Percentiles rank a stretch among this genome's conserved stretches.
Conservation (phyloP, 2,329 filamentous ascomycete genomes). For the Sclerotinia trifoliorum region DNA sequence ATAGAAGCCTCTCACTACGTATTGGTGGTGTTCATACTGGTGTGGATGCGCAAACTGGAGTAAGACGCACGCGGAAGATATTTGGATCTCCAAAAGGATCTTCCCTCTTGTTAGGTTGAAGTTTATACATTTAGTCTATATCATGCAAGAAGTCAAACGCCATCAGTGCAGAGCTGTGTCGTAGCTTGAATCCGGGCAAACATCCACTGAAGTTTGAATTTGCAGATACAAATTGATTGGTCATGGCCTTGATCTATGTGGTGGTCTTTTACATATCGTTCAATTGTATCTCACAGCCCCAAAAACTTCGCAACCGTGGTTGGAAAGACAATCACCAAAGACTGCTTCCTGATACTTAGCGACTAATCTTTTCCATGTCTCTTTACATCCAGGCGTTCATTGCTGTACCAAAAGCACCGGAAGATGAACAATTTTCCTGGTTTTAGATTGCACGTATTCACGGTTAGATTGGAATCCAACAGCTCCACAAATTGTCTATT, state of each 20-base stretch:
- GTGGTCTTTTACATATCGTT: not conserved
- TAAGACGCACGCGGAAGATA: conserved; percentile 23
- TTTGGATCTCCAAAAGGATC: conserved; percentile 25
- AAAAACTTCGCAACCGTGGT: not conserved
- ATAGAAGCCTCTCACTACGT: conserved; percentile 8
- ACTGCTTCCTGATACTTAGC: not conserved
- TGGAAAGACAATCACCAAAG: not conserved
- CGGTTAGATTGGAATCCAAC: not conserved
- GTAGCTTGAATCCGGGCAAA: not conserved
- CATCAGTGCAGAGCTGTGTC: not conserved
- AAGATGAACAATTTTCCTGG: conserved; percentile 26
- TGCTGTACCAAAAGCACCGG: conserved; percentile 23
- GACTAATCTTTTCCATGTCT: conserved; percentile 21
- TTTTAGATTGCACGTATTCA: conserved; percentile 31
- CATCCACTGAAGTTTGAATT: not conserved
- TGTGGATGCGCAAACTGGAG: conserved; percentile 21
- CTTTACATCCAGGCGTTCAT: conserved; percentile 30
- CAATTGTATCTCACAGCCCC: not conserved
- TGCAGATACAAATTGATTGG: not conserved
- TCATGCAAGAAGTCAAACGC: not conserved
- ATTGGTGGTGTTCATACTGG: conserved; percentile 25
- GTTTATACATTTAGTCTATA: not conserved
- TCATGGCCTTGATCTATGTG: not conserved
- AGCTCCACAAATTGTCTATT: conserved; percentile 24
- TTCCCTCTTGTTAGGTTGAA: conserved; percentile 18